These are phyloP conservation scores for Phaseolus coccineus DNA, from an alignment of 331 rosid species.

Conservation along the genomic window DNA sequence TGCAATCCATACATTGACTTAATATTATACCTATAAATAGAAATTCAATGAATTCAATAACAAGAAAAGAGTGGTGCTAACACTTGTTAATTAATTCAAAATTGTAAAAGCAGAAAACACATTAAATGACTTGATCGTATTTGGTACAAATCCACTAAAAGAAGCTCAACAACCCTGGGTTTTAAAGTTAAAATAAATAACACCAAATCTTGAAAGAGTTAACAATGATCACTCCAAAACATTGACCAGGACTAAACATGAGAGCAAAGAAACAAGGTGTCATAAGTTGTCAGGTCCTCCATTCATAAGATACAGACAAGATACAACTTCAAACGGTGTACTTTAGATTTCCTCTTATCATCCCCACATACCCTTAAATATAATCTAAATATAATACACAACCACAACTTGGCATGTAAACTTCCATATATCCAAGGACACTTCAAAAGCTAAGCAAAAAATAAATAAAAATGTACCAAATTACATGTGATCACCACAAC, in stretches of 20 bases:
- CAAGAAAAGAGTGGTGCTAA: not conserved
- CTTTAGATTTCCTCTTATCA: constrained; percentile 43
- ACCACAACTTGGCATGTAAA: constrained; percentile 39
- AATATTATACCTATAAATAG: not conserved
- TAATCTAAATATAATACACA: constrained; percentile 23
- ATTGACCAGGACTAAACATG: not conserved
- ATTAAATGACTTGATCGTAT: too few species aligned
- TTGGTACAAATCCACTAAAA: too few species aligned
- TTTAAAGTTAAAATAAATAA: not conserved
- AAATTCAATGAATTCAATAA: not conserved
- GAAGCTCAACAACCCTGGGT: not conserved
- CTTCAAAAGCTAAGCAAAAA: constrained; percentile 14
- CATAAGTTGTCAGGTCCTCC: constrained; percentile 30
- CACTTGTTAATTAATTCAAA: too few species aligned
- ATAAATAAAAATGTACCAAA: not conserved
- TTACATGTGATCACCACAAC: not conserved
- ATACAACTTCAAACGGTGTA: constrained; percentile 25
- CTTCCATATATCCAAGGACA: constrained; percentile 22
- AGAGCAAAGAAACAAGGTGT: constrained; percentile 41
- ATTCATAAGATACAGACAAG: constrained; percentile 32
- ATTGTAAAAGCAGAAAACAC: too few species aligned
- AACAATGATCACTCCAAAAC: not conserved
- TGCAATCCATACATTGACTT: constrained; percentile 5
- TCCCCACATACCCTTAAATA: constrained; percentile 35
- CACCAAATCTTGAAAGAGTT: not conserved